These are phyloP conservation scores for Prorocentrum cordatum DNA, from an alignment of 169 alveolate genomes.

Conservation along the genomic window DNA sequence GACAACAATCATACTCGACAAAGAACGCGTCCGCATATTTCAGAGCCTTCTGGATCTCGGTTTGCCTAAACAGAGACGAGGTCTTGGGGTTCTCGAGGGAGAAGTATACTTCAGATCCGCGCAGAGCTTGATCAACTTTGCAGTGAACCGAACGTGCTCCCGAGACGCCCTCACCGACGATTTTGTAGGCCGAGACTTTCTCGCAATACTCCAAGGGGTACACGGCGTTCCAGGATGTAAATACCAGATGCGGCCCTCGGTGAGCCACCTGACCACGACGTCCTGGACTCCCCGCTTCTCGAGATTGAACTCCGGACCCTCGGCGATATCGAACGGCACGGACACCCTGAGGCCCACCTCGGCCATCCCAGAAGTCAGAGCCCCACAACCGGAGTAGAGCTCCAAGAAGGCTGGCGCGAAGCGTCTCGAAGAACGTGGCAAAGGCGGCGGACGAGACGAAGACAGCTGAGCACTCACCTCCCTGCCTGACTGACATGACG, in stretches of 20 bases:
- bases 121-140: neutral
- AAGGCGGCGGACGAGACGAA: neutral
- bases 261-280: neutral
- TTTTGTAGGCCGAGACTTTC: no score
- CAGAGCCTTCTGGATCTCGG: neutral
- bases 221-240: neutral
- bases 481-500: no score
- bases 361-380: neutral
- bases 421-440: neutral
- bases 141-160: neutral
- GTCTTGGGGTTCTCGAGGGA: constrained; percentile 14
- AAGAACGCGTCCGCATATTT: neutral
- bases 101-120: neutral
- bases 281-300: neutral
- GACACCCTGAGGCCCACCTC: neutral
- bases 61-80: neutral
- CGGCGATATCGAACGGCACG: neutral
- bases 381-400: neutral
- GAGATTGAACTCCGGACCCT: neutral
- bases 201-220: neutral
- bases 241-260: neutral
- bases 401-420: neutral
- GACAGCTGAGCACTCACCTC: no score
- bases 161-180: neutral
- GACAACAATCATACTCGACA: neutral